Base-by-base conservation (phyloP, 1,284 basidiomycete species). In the Rhodofomes roseus region DNA sequence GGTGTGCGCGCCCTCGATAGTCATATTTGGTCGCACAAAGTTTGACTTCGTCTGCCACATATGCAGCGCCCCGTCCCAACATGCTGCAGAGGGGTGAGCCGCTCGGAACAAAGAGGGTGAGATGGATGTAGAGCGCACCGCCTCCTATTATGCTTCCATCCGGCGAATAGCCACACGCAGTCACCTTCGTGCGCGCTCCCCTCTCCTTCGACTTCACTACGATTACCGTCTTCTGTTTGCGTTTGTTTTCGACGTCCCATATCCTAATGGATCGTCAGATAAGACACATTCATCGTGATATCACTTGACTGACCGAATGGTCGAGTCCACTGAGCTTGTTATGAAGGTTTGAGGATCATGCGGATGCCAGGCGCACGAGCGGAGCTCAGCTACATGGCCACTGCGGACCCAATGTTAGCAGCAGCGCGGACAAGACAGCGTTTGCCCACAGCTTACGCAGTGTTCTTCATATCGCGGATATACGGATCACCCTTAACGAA, bases 381-480 rank as follows among this genome's bases (percentile, higher is more conserved):
- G 92, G 64, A 99, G 73, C 71, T 97, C 95, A 41, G 91, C 89
- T 54, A 98, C 95, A 74, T 99, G 97, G 1, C 97, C 97, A 51
- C 95, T 97, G 68, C 37, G 57, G 66, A 37, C 20, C n/a, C 29
- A 48, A 48, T 48, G 46, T 60, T 34, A 34, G 31, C 40, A 58
- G 44, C 25, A 55, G 37, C 40, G 50, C 14, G 34, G 53, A 51
- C 8, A 34, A 29, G 22, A 54, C 20, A 40, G 18, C 56, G 12
- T 62, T 25, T 29, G 18, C 41, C 43, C 31, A 36, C 48, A 43
- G 12, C 94, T 85, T 82, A 60, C 72, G 70, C 63, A 29, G 97
- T 99, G 70, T 98, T 90, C 74, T 95, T 94, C 93, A 99, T 97
- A 76, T 99, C 97, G 57, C 97, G 88, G 68, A 99, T 92, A 72